These are phyloP conservation scores for Saraca asoca DNA, from an alignment of 331 rosid species.

Conservation along the genomic window DNA sequence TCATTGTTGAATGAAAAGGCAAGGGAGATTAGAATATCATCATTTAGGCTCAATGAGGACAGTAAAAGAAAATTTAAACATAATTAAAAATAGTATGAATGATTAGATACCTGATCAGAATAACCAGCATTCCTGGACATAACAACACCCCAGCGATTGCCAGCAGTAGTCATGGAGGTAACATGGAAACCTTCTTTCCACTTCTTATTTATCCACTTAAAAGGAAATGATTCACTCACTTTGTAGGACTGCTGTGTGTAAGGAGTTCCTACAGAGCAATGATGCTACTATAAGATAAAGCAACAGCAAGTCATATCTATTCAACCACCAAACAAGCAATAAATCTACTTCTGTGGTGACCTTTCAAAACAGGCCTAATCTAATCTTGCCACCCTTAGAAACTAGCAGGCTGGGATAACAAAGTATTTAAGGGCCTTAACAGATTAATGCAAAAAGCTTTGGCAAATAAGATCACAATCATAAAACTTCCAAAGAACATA, in stretches of 20 bases:
- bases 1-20: slow-evolving; percentile 28
- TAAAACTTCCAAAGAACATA: background rate
- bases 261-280: slow-evolving; percentile 64
- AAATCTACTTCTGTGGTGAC: too few relatives aligned
- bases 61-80: background rate
- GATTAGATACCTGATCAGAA: slow-evolving; percentile 75
- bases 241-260: slow-evolving; percentile 92
- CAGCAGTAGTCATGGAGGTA: slow-evolving; percentile 94
- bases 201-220: slow-evolving; percentile 92
- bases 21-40: background rate
- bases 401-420: too few relatives aligned
- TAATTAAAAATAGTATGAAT: slow-evolving; percentile 3
- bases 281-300: slow-evolving; percentile 19
- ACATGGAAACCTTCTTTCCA: slow-evolving; percentile 99
- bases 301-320: background rate
- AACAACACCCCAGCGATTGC: slow-evolving; percentile 96
- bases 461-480: background rate
- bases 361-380: too few relatives aligned
- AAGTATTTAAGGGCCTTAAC: too few relatives aligned
- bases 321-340: too few relatives aligned
- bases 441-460: too few relatives aligned
- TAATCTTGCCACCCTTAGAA: too few relatives aligned
- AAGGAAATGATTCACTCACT: slow-evolving; percentile 90
- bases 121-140: slow-evolving; percentile 95
- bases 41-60: background rate